Base-by-base conservation (phyloP, 768 basidiomycete genomes). In the Tremella yokohamensis region DNA sequence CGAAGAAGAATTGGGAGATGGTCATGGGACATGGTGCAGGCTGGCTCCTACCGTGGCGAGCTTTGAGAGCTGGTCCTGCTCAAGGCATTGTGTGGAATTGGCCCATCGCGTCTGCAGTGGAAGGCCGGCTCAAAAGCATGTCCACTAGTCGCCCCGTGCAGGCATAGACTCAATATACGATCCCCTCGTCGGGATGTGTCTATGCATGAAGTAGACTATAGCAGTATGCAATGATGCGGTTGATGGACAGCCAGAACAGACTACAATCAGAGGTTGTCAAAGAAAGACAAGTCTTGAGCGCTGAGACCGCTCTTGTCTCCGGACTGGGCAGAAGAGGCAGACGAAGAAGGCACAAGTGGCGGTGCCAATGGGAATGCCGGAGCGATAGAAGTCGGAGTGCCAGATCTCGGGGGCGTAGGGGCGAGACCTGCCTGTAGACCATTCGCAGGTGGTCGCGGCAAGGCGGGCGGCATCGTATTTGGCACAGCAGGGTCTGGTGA, bases 261-360 rank as follows among this genome's bases (percentile, higher is more conserved):
- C 29, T 4, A 34, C 29, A 34, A 34, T 34, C 29, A 34, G 29
- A 54, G 25, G 16, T 9, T 34, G 76, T 91, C 89, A 72, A 91
- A 92, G 75, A 92, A 91, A 16, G 86, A 88, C 52, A 90, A 73
- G 80, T 90, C 90, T 76, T 89, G 87, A 1, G 88, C 89, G 2
- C 86, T 87, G 50, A 90, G 74, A 3, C 85, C 86, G 11, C 29
- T 34, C 29, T 4, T 34, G 29, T 11, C 29, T 12, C 84, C 56
- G 2, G 7, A 8, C 24, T 8, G n/a, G 8, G 18, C 45, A 8
- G 45, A 8, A 9, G 45, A 19, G 8, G 45, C 45, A 8, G 48
- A 25, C 20, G 42, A n/a, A 6, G 42, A 45, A 6, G 42, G 42
- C 22, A 22, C 15, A 4, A 45, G 22, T 22, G 48, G 26, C 22